Base-by-base conservation (phyloP, 148 eudicot genomes). In the Dysphania ambrosioides region DNA sequence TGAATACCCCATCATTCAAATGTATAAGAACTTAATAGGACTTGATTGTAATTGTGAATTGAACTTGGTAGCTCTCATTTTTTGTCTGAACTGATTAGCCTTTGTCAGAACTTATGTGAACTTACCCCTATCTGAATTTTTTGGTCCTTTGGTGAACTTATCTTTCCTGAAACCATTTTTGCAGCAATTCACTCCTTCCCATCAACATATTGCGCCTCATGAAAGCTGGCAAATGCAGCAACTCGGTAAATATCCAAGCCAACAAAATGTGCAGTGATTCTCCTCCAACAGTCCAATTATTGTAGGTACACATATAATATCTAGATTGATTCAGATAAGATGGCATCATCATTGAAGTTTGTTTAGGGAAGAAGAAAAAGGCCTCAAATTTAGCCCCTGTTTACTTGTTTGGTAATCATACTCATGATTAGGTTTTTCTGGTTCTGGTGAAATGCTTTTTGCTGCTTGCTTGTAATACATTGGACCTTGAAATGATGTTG, bases 211-310 rank as follows among this genome's bases (percentile, higher is more conserved):
- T 61, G 97, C 98, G 40, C 97, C 94, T 71, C 91, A 84, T 55
- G 94, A 93, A 76, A 91, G 91, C 90, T 93, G 97, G 97, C 81
- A 89, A 75, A 84, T 86, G 83, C 85, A 91, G 82, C 79, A 93
- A 78, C 87, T 91, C 73, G 93, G 86, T 69, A 83, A 84, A 34
- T 88, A 91, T 82, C 87, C 92, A 53, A 85, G 63, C 41, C 82
- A 88, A 41, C 81, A 75, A 68, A 84, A 79, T 66, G 73, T 70
- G 42, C 79, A 78, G 76, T 81, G 79, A 65, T 36, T 77, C 49
- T 70, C 66, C 71, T 70, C 72, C 71, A 72, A 76, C 41, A 60
- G 68, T 70, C 72, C 71, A 72, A 76, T 35, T 70, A 72, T 83
- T 74, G 81, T 73, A 76, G 83, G 86, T 66, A 67, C 34, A 67